Conservation (phyloP, 495 filamentous ascomycete genomes). For the Achaetomiella virescens region DNA sequence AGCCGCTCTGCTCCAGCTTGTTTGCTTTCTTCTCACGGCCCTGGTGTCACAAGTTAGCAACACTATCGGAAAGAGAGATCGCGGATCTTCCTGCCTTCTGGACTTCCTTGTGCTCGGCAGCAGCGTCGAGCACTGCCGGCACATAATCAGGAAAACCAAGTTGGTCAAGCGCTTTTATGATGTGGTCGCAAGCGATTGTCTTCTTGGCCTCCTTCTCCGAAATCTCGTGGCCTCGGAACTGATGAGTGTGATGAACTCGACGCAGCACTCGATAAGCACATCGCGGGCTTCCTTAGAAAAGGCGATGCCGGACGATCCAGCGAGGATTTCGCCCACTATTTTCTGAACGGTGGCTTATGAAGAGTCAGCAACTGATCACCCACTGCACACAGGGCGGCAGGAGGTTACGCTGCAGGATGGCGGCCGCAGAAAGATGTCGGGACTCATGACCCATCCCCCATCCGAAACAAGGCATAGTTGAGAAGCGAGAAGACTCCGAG, state of each 20-base stretch:
- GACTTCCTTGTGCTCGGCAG: constrained; percentile 84
- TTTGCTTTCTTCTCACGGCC: constrained; percentile 93
- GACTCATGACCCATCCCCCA: not conserved
- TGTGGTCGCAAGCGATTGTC: constrained; percentile 94
- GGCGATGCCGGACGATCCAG: constrained; percentile 52
- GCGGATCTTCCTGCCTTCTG: constrained; percentile 62
- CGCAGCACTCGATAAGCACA: constrained; percentile 95
- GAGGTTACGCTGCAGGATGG: not conserved
- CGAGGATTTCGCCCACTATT: constrained; percentile 91
- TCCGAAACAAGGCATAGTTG: not conserved
- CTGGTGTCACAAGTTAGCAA: constrained; percentile 40
- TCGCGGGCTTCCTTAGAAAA: constrained; percentile 94
- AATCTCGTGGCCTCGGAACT: constrained; percentile 96
- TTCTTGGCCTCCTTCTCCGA: constrained; percentile 98
- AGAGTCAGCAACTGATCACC: constrained; percentile 11
- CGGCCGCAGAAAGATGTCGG: not conserved
- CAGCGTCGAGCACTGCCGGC: constrained; percentile 75
- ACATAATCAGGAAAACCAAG: constrained; percentile 91
- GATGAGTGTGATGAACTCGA: constrained; percentile 97
- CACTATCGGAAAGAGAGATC: not conserved
- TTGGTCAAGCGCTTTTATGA: constrained; percentile 83
- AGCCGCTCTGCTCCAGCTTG: constrained; percentile 89
- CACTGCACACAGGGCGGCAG: no score
- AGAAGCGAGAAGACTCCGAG: not conserved
- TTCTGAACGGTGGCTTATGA: constrained; percentile 87